Evolutionary conservation across 2,329 filamentous ascomycete species (phyloP).

Genomic region (Juglanconis oblonga): DNA sequence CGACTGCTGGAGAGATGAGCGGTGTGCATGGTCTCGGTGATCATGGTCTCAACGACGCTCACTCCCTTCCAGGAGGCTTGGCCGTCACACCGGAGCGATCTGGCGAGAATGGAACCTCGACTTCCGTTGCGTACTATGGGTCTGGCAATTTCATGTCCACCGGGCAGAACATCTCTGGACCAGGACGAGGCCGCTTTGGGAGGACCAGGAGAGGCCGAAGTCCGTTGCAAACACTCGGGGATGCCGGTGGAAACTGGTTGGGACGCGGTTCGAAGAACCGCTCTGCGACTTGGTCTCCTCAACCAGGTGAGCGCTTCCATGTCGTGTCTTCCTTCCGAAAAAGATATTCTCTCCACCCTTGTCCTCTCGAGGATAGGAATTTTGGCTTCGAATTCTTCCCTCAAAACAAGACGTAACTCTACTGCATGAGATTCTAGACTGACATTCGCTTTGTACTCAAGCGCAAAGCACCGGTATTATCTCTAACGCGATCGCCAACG

Average conservation of each 20-base stretch:
- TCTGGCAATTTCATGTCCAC: conserved; percentile 52
- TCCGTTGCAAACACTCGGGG: conserved; percentile 57
- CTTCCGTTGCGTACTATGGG: conserved; percentile 36
- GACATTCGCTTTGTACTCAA: conserved; percentile 22
- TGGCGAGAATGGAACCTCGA: conserved; percentile 17
- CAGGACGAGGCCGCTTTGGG: conserved; percentile 81
- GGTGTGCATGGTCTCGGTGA: conserved; percentile 33
- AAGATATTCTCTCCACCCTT: not conserved
- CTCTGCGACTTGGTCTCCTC: conserved; percentile 41
- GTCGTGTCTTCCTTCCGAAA: not conserved
- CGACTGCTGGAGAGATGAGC: conserved; percentile 71
- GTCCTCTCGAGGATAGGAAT: not conserved
- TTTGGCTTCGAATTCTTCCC: not conserved
- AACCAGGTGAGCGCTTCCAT: conserved; percentile 41
- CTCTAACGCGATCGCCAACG: conserved; percentile 86
- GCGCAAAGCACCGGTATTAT: conserved; percentile 72
- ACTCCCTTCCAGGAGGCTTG: conserved; percentile 27
- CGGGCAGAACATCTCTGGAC: conserved; percentile 74
- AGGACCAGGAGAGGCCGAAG: conserved; percentile 60
- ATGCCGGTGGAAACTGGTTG: conserved; percentile 56
- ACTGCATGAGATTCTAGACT: conserved; percentile 18
- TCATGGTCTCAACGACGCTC: conserved; percentile 29
- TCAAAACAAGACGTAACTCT: not conserved
- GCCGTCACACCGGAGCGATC: conserved; percentile 25
- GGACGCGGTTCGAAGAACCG: conserved; percentile 45